A percentile compares a stretch with the other conserved stretches of the same genome.
phyloP scores from a whole-genome alignment of 495 filamentous ascomycete species.

The Paragyromitra xinjiangensis region DNA sequence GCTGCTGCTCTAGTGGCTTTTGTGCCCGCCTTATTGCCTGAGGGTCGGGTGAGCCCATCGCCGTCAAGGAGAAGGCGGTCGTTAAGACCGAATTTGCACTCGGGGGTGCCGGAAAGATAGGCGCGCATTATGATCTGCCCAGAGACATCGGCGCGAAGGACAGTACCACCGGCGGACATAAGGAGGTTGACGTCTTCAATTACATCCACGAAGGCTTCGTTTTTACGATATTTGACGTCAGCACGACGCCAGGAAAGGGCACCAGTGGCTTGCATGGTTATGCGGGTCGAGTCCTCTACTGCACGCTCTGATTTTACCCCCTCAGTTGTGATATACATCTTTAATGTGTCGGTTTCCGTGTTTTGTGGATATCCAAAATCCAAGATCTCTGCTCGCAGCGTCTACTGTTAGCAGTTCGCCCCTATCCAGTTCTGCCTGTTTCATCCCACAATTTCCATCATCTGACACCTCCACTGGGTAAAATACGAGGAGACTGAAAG shows the following conservation, averaged over 20 bases:
- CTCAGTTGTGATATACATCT: conserved; percentile 99
- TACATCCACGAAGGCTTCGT: conserved; percentile 98
- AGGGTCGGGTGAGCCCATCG: conserved; percentile 71
- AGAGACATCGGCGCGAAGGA: conserved; percentile 95
- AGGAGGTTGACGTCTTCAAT: conserved; percentile 99
- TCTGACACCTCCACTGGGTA: neutral
- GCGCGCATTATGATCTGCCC: conserved; percentile 99
- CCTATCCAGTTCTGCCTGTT: conserved; percentile 12
- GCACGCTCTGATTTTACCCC: conserved; percentile 95
- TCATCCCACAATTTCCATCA: neutral
- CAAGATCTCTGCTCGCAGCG: conserved; percentile 76
- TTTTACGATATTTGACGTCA: conserved; percentile 98
- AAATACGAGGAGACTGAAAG: conserved; percentile 46
- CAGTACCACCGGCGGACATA: conserved; percentile 90
- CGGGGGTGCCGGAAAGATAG: conserved; percentile 93
- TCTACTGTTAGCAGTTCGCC: conserved; percentile 33
- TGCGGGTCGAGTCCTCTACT: conserved; percentile 90
- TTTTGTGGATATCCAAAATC: conserved; percentile 99
- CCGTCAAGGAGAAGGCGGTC: conserved; percentile 91
- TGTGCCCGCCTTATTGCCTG: conserved; percentile 74
- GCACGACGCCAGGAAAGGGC: conserved; percentile 95
- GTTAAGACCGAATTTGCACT: conserved; percentile 99
- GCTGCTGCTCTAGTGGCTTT: conserved; percentile 95
- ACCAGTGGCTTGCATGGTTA: conserved; percentile 99
- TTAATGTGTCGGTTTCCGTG: conserved; percentile 97